Evolutionary conservation across 2,329 filamentous ascomycete species (phyloP).

Genomic region (Fusarium sp.): DNA sequence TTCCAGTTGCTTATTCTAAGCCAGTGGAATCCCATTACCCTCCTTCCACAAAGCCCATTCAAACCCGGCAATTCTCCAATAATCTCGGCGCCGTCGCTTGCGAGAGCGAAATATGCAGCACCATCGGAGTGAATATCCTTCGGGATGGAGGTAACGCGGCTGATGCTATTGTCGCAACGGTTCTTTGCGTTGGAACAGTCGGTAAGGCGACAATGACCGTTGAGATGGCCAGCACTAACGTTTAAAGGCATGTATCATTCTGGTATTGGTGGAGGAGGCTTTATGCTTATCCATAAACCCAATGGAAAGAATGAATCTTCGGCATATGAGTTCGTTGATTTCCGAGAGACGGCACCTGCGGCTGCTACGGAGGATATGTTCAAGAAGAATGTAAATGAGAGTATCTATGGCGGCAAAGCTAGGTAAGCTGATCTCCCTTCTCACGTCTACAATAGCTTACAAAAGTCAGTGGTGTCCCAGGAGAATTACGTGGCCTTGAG

Average conservation of each 20-base stretch:
- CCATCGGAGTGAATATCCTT: constrained; percentile 68
- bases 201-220: constrained; percentile 36
- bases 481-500: constrained; percentile 79
- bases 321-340: constrained; percentile 82
- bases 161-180: constrained; percentile 73
- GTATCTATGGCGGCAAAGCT: constrained; percentile 77
- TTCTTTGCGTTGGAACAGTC: constrained; percentile 72
- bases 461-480: constrained; percentile 68
- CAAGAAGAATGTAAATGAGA: constrained; percentile 72
- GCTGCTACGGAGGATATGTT: constrained; percentile 87
- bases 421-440: constrained; percentile 62
- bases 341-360: constrained; percentile 84
- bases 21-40: constrained; percentile 25
- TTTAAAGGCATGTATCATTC: constrained; percentile 69
- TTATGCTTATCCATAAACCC: constrained; percentile 75
- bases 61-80: constrained; percentile 15
- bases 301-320: constrained; percentile 60
- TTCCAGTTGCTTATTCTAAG: not conserved
- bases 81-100: constrained; percentile 70
- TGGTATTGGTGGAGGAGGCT: constrained; percentile 83
- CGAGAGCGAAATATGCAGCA: constrained; percentile 69
- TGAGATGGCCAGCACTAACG: fast-evolving
- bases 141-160: constrained; percentile 73
- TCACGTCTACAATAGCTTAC: fast-evolving
- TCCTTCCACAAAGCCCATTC: constrained; percentile 12